phyloP scores from a whole-genome alignment of 306 rosid species.

The Heteromeles arbutifolia region DNA sequence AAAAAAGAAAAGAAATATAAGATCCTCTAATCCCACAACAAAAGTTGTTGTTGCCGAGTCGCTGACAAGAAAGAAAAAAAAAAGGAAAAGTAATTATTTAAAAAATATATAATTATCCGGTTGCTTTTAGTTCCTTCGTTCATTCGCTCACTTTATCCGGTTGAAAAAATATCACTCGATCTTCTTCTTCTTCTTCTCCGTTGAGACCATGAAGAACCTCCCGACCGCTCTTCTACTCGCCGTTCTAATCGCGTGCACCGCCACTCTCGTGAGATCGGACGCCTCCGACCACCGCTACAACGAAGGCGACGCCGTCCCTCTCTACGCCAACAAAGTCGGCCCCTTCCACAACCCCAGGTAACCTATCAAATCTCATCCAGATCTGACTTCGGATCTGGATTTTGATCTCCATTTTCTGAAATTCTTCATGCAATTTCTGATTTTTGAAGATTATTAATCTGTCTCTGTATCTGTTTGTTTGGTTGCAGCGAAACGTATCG shows the following conservation, averaged over 20 bases:
- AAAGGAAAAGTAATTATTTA: not conserved
- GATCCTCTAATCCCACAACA: no score
- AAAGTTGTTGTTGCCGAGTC: no score
- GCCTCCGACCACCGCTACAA: conserved; percentile 63
- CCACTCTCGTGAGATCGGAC: conserved; percentile 49
- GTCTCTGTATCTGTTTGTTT: not conserved
- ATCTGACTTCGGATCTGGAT: conserved; percentile 26
- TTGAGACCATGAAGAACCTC: conserved; percentile 24
- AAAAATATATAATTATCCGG: not conserved
- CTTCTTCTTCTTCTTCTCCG: conserved; percentile 1
- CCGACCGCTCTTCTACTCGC: conserved; percentile 27
- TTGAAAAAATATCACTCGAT: not conserved
- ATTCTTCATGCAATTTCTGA: not conserved
- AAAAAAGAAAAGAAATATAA: no score
- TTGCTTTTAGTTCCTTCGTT: not conserved
- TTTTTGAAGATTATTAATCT: not conserved
- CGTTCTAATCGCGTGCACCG: conserved; percentile 25
- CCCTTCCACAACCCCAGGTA: conserved; percentile 88
- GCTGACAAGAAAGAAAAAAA: not conserved
- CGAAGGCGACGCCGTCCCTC: conserved; percentile 55
- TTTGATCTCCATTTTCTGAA: not conserved
- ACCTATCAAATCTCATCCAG: not conserved
- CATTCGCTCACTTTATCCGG: not conserved
- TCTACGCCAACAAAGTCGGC: conserved; percentile 80
- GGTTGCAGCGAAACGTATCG: conserved; percentile 82